Evolutionary conservation across 192 early-diverging fungal species (phyloP).

Genomic region (Coemansia sp.): DNA sequence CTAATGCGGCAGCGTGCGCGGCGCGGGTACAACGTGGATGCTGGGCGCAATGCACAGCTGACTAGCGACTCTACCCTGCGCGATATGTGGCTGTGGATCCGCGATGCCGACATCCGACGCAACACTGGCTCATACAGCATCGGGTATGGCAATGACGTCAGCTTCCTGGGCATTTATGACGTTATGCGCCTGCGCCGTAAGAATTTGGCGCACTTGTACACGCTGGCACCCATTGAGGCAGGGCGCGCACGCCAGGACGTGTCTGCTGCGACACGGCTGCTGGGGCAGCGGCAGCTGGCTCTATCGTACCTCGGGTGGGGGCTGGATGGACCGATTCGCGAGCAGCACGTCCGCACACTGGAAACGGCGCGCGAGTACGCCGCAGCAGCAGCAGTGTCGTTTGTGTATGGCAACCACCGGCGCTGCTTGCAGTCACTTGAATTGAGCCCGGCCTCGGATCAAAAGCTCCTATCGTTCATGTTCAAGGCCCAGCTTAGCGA

Average conservation of each 20-base stretch:
- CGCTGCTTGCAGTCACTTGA: slow-evolving; percentile 66
- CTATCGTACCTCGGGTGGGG: slow-evolving; percentile 59
- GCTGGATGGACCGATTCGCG: slow-evolving; percentile 47
- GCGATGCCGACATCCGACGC: slow-evolving; percentile 51
- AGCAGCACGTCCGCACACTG: slow-evolving; percentile 52
- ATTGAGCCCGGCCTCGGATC: slow-evolving; percentile 35
- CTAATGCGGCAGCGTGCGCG: slow-evolving; percentile 75
- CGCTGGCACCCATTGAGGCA: slow-evolving; percentile 36
- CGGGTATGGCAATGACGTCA: slow-evolving; percentile 51
- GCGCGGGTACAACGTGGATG: slow-evolving; percentile 75
- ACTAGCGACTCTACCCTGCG: slow-evolving; percentile 10
- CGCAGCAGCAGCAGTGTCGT: slow-evolving; percentile 82
- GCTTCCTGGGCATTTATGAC: slow-evolving; percentile 34
- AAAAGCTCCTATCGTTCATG: slow-evolving; percentile 79
- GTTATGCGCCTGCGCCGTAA: slow-evolving; percentile 45
- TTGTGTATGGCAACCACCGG: slow-evolving; percentile 78
- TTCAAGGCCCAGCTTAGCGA: slow-evolving; percentile 35
- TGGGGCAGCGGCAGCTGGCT: slow-evolving; percentile 50
- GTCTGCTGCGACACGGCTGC: slow-evolving; percentile 12
- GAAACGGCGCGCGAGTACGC: slow-evolving; percentile 71
- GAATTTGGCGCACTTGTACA: slow-evolving; percentile 54
- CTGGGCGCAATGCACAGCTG: slow-evolving; percentile 52
- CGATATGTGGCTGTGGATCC: slow-evolving; percentile 50
- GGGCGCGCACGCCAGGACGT: slow-evolving; percentile 4
- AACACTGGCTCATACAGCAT: slow-evolving; percentile 54